A percentile compares a stretch with the other conserved stretches of the same genome.
These are phyloP conservation scores for Dactylellina cionopaga DNA, from an alignment of 2,329 filamentous ascomycete species.

Conservation along the genomic window DNA sequence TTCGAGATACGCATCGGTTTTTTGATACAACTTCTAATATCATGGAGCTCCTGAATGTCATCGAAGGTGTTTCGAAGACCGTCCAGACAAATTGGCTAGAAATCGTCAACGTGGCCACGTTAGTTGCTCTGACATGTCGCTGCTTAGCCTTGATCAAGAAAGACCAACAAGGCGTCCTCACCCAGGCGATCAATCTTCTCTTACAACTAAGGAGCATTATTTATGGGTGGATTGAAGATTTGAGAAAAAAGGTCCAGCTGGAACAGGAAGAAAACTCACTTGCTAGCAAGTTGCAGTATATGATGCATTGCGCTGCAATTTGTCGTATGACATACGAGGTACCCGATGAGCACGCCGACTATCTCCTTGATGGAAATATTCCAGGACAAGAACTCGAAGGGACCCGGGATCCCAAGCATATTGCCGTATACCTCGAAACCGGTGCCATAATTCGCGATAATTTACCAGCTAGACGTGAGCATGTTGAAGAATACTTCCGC, in stretches of 20 bases:
- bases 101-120: slow-evolving; percentile 45
- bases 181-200: slow-evolving; percentile 39
- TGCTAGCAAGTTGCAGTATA: slow-evolving; percentile 29
- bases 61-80: slow-evolving; percentile 56
- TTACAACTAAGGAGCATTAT: slow-evolving; percentile 42
- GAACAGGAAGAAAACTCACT: slow-evolving; percentile 28
- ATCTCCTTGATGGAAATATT: slow-evolving; percentile 18
- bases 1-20: slow-evolving; percentile 60
- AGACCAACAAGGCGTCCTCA: slow-evolving; percentile 27
- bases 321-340: slow-evolving; percentile 57
- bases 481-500: slow-evolving; percentile 55
- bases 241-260: slow-evolving; percentile 21
- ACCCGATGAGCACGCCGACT: slow-evolving; percentile 16
- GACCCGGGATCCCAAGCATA: slow-evolving; percentile 18
- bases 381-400: neutral
- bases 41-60: slow-evolving; percentile 12
- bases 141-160: slow-evolving; percentile 49
- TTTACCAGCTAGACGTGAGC: slow-evolving; percentile 31
- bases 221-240: slow-evolving; percentile 52
- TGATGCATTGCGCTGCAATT: slow-evolving; percentile 52
- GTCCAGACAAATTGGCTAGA: slow-evolving; percentile 67
- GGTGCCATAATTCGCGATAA: slow-evolving; percentile 48
- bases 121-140: slow-evolving; percentile 53
- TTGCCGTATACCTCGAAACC: slow-evolving; percentile 36
- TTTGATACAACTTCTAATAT: slow-evolving; percentile 60